These are phyloP conservation scores for Colletotrichum australisinense DNA, from an alignment of 2,329 filamentous ascomycete genomes.

Conservation along the genomic window DNA sequence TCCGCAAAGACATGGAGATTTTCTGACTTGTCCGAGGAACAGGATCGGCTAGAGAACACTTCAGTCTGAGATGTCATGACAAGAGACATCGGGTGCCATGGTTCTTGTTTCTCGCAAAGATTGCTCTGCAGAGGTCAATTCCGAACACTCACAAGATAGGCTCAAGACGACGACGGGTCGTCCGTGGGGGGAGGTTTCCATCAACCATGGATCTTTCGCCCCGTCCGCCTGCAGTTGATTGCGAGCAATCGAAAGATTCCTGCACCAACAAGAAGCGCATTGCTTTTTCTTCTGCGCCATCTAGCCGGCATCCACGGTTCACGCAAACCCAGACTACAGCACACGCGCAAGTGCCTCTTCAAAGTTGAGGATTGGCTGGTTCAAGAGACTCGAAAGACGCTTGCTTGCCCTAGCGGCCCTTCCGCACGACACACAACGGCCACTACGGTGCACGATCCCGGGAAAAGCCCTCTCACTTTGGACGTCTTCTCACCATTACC, in stretches of 20 bases:
- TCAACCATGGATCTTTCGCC: not conserved
- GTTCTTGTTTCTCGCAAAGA: not conserved
- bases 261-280: not conserved
- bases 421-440: not conserved
- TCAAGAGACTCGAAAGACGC: not conserved
- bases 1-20: not conserved
- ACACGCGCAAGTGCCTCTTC: not conserved
- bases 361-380: not conserved
- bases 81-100: not conserved
- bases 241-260: slow-evolving; percentile 12
- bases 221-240: slow-evolving; percentile 5
- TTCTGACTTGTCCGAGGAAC: not conserved
- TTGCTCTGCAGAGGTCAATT: not conserved
- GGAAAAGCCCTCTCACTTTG: not conserved
- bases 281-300: not conserved
- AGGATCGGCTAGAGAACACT: not conserved
- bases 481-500: not conserved
- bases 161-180: not conserved
- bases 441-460: not conserved
- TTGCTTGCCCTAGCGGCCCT: not conserved
- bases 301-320: not conserved
- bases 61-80: not conserved
- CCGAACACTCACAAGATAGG: not conserved
- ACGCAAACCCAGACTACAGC: not conserved
- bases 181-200: not conserved